Percentiles rank a stretch among this genome's conserved stretches.
These are phyloP conservation scores for Achaetomium macrosporum DNA, from an alignment of 2,329 filamentous ascomycete genomes.

Conservation along the genomic window DNA sequence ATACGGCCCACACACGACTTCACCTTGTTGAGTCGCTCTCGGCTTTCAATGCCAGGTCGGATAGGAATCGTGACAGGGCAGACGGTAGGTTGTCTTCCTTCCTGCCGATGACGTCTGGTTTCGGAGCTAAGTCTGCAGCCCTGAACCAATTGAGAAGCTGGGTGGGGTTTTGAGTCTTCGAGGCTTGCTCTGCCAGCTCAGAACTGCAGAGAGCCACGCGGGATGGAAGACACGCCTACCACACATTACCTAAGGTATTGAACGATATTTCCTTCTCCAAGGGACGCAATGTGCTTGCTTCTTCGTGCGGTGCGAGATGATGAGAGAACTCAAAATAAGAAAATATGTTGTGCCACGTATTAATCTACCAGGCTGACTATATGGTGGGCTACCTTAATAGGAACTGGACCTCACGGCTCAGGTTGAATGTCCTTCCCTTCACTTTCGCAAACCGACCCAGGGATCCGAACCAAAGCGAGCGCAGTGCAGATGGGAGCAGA, in stretches of 20 bases:
- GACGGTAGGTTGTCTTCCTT: too few relatives aligned
- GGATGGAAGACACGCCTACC: neutral
- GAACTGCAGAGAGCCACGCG: neutral
- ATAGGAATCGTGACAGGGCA: too few relatives aligned
- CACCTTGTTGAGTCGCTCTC: too few relatives aligned
- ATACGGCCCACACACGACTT: too few relatives aligned
- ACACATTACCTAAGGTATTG: too few relatives aligned
- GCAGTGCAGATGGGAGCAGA: constrained; percentile 2
- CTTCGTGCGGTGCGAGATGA: neutral
- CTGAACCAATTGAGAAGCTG: constrained; percentile 7
- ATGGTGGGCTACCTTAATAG: too few relatives aligned
- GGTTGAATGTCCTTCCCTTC: neutral
- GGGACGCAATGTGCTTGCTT: neutral
- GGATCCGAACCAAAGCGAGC: neutral
- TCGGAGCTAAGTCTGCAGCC: constrained; percentile 1
- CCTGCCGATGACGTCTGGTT: constrained; percentile 1
- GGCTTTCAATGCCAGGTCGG: too few relatives aligned
- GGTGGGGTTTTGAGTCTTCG: neutral
- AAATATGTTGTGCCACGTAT: neutral
- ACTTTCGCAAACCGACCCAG: too few relatives aligned
- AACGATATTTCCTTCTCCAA: neutral
- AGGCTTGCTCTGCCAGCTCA: neutral
- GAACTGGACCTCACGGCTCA: neutral
- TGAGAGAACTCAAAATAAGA: neutral
- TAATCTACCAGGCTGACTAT: neutral